phyloP scores from a whole-genome alignment of 768 basidiomycete genomes.

The Crucibulum laeve region DNA sequence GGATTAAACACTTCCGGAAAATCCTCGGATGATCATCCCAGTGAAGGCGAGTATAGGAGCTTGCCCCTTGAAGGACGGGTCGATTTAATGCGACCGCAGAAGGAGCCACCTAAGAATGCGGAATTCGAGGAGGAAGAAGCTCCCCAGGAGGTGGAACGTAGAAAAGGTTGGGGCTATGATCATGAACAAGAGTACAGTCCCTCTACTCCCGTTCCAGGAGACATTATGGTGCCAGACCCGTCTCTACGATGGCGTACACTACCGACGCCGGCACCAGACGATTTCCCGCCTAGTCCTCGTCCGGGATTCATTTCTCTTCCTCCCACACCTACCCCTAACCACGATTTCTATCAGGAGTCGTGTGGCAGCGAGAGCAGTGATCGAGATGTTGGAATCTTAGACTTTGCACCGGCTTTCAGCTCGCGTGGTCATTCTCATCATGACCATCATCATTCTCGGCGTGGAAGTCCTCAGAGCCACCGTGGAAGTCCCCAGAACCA shows the following conservation, averaged over 20 bases:
- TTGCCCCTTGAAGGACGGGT: constrained; percentile 87
- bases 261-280: constrained; percentile 58
- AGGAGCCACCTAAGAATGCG: constrained; percentile 7
- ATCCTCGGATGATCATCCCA: constrained; percentile 16
- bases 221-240: constrained; percentile 20
- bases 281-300: constrained; percentile 61
- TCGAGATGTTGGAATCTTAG: constrained; percentile 1
- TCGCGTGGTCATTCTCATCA: neutral
- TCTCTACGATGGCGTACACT: constrained; percentile 43
- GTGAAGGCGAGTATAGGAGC: constrained; percentile 72
- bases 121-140: constrained; percentile 3
- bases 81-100: constrained; percentile 71
- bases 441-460: neutral
- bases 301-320: constrained; percentile 48
- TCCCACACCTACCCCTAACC: constrained; percentile 30
- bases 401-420: neutral
- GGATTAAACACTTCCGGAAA: constrained; percentile 37
- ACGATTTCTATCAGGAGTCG: neutral
- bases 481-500: neutral
- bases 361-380: constrained; percentile 8
- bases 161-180: constrained; percentile 1
- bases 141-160: neutral
- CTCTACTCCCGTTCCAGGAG: constrained; percentile 34
- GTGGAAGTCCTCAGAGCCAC: neutral
- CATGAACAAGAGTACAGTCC: constrained; percentile 20